These are phyloP conservation scores for Aspergillus sp. DNA, from an alignment of 2,329 filamentous ascomycete species.

Conservation along the genomic window DNA sequence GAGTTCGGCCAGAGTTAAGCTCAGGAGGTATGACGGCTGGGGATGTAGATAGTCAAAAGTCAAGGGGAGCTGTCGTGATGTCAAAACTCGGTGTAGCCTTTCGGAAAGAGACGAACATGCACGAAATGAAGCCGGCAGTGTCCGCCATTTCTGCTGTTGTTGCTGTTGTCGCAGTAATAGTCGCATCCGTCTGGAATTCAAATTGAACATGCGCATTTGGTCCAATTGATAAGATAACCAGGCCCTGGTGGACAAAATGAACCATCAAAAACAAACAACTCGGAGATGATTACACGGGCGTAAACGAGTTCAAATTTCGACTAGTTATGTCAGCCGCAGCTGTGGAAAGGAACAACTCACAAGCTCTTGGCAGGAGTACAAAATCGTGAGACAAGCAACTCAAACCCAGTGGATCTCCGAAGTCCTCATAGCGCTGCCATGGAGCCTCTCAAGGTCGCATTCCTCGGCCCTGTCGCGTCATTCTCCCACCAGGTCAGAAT, in stretches of 20 bases:
- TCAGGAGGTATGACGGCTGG: slow-evolving; percentile 66
- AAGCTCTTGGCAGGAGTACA: slow-evolving; percentile 3
- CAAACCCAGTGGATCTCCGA: background rate
- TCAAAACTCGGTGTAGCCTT: slow-evolving; percentile 48
- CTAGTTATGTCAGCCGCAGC: slow-evolving; percentile 6
- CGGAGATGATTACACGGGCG: background rate
- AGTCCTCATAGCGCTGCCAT: slow-evolving; percentile 15
- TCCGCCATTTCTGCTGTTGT: background rate
- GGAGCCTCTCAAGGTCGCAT: slow-evolving; percentile 48
- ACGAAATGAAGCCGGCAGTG: slow-evolving; percentile 13
- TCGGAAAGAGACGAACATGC: slow-evolving; percentile 39
- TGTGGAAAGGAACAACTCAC: background rate
- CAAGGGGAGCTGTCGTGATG: slow-evolving; percentile 51
- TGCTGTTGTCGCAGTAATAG: background rate
- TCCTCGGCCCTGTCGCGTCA: slow-evolving; percentile 65
- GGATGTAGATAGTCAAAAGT: slow-evolving; percentile 62
- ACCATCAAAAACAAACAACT: background rate
- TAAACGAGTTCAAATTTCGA: background rate
- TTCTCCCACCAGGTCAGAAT: slow-evolving; percentile 68
- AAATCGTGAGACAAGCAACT: background rate
- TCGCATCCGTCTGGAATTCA: background rate
- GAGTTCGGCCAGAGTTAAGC: slow-evolving; percentile 61
- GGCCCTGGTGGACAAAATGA: background rate
- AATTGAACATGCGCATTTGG: background rate
- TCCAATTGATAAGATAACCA: background rate